Conservation (phyloP, 1,139 yeast species). For the Yamadazyma kanchanaburiensis region DNA sequence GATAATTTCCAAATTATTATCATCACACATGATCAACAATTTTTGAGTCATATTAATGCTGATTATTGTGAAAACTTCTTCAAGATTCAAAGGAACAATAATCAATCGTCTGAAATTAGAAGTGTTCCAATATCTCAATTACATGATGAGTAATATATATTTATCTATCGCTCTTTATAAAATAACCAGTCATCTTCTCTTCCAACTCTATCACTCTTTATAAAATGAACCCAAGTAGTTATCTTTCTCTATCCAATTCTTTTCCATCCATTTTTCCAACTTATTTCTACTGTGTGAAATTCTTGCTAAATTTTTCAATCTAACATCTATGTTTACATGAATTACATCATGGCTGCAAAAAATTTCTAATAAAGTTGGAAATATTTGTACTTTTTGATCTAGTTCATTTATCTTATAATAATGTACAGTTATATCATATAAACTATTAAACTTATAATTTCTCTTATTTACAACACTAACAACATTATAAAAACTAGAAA, state of each 20-base stretch:
- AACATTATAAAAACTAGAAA: constrained; percentile 48
- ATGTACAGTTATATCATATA: constrained; percentile 53
- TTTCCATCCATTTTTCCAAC: constrained; percentile 68
- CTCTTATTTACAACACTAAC: constrained; percentile 42
- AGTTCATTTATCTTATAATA: constrained; percentile 27
- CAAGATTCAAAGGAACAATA: constrained; percentile 74
- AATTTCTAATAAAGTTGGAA: constrained; percentile 57
- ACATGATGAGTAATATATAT: constrained; percentile 23
- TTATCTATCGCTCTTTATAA: constrained; percentile 64
- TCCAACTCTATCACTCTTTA: constrained; percentile 29
- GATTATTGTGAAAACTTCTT: constrained; percentile 89
- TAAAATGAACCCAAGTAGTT: constrained; percentile 15
- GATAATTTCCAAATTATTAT: constrained; percentile 90
- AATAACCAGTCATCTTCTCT: constrained; percentile 65
- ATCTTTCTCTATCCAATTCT: constrained; percentile 70
- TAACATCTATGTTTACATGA: constrained; percentile 11
- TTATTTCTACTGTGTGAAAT: constrained; percentile 10
- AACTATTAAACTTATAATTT: constrained; percentile 26
- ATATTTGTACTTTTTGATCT: constrained; percentile 11
- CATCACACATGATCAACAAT: constrained; percentile 94
- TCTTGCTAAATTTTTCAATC: constrained; percentile 8
- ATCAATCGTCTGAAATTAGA: constrained; percentile 71
- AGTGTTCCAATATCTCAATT: constrained; percentile 41
- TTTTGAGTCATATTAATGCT: constrained; percentile 81
- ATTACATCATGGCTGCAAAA: constrained; percentile 33